Base-by-base conservation (phyloP, 2,329 filamentous ascomycete genomes). In the Fusarium chaquense region DNA sequence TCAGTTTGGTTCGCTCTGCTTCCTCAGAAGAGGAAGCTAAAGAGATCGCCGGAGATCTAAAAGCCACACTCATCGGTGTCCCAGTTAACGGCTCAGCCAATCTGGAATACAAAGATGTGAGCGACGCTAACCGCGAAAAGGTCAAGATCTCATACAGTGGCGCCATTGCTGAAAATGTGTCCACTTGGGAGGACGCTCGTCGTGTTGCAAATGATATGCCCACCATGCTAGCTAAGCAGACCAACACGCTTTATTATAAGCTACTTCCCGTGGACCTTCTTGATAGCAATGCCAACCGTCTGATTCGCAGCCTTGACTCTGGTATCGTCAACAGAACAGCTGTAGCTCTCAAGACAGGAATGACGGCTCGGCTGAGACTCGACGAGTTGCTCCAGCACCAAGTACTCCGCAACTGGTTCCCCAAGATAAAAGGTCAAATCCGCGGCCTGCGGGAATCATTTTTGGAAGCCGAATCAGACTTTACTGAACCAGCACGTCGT, bases 111-210 rank as follows among this genome's bases (percentile, higher is more conserved):
- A 52, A 52, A 18, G 26, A 22, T 10, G 35, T 52, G 13, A 52
- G 49, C 49, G 49, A 52, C 3, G 35, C 13, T 20, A 41, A 52
- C 35, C 49, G 49, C 36, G 49, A 52, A 35, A 38, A 52, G 15
- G 49, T 52, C 33, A 52, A 41, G 26, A 52, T 52, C 35, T 52
- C 49, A 30, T 52, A 52, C 26, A 52, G 49, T 22, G 49, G 49
- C 36, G 49, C 49, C 26, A 52, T 52, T 32, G 49, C 49, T 24
- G 49, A 52, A 10, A 52, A 52, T 5, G 49, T 52, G 12, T 52
- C 49, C 26, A 52, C 49, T 22, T 52, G 49, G 49, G 49, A 52
- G n/a, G 49, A 52, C 49, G 49, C 49, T 52, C 49, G 49, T 30
- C 49, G 49, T 22, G 9, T 52, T 41, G 35, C 35, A 41, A 30